A percentile compares a stretch with the other conserved stretches of the same genome.
Evolutionary conservation across 2,329 filamentous ascomycete genomes (phyloP).

Genomic region (Fusarium euwallaceae): DNA sequence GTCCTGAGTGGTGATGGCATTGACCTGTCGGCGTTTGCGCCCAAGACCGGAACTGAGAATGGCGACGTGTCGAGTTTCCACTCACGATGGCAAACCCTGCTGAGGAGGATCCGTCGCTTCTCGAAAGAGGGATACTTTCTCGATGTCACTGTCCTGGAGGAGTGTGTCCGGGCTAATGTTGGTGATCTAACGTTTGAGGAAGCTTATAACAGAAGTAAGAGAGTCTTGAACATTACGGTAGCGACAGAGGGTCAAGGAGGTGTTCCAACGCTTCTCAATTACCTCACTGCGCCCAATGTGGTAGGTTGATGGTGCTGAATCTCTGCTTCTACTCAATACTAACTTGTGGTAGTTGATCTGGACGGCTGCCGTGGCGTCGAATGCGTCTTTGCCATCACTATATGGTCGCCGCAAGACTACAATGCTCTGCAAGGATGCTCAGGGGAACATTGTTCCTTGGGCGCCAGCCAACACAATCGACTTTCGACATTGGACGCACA

Average conservation of each 20-base stretch:
- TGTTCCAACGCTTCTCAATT: slow-evolving; percentile 88
- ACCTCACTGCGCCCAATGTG: slow-evolving; percentile 92
- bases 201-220: slow-evolving; percentile 86
- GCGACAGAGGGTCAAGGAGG: slow-evolving; percentile 80
- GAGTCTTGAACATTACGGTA: slow-evolving; percentile 92
- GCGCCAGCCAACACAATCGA: slow-evolving; percentile 70
- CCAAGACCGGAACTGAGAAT: slow-evolving; percentile 50
- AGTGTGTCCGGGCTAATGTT: slow-evolving; percentile 86
- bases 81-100: slow-evolving; percentile 69
- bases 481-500: slow-evolving; percentile 77
- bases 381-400: slow-evolving; percentile 74
- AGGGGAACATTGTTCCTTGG: slow-evolving; percentile 81
- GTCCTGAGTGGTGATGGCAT: slow-evolving; percentile 85
- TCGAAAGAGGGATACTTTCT: slow-evolving; percentile 84
- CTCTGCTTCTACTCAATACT: slow-evolving; percentile 10
- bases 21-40: slow-evolving; percentile 82
- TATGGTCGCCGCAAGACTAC: slow-evolving; percentile 73
- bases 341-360: slow-evolving; percentile 73
- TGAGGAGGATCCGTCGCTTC: slow-evolving; percentile 77
- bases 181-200: slow-evolving; percentile 94
- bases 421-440: slow-evolving; percentile 83
- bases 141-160: slow-evolving; percentile 84
- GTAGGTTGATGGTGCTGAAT: slow-evolving; percentile 64
- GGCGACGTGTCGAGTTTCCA: slow-evolving; percentile 52
- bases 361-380: slow-evolving; percentile 83